Conservation (phyloP, 140 eudicot species). For the Erigeron philadelphicus region DNA sequence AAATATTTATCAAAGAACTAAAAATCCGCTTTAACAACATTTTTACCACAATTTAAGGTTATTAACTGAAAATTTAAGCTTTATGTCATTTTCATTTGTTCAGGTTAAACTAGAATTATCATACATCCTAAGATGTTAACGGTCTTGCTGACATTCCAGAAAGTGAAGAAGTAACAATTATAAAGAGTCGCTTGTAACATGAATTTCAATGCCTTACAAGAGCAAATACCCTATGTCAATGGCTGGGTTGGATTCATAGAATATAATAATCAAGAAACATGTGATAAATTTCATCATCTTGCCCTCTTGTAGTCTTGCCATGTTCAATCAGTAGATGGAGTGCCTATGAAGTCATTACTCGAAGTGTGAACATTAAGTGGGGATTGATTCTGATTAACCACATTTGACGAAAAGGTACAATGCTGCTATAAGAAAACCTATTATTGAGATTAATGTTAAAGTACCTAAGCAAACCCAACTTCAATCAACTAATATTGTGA, state of each 20-base stretch:
- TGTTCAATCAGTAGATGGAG: neutral
- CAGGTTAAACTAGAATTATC: too few relatives aligned
- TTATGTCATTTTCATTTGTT: neutral
- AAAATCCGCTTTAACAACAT: neutral
- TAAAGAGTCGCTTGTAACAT: neutral
- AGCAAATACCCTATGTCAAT: constrained; percentile 2
- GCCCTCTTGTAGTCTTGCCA: neutral
- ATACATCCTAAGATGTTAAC: too few relatives aligned
- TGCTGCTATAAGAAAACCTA: neutral
- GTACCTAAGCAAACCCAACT: neutral
- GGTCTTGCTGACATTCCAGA: too few relatives aligned
- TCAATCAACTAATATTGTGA: neutral
- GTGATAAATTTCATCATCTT: neutral
- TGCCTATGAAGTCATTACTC: neutral
- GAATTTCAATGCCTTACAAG: neutral
- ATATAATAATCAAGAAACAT: constrained; percentile 1
- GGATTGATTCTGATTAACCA: neutral
- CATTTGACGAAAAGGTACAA: neutral
- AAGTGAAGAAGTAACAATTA: neutral
- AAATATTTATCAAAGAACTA: neutral
- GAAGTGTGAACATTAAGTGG: neutral
- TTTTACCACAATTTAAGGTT: neutral
- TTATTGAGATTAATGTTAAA: neutral
- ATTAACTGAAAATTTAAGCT: neutral
- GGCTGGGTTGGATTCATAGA: neutral